A percentile compares a stretch with the other conserved stretches of the same genome.
phyloP scores from a whole-genome alignment of 1,284 basidiomycete species.

The Sporisorium scitamineum region DNA sequence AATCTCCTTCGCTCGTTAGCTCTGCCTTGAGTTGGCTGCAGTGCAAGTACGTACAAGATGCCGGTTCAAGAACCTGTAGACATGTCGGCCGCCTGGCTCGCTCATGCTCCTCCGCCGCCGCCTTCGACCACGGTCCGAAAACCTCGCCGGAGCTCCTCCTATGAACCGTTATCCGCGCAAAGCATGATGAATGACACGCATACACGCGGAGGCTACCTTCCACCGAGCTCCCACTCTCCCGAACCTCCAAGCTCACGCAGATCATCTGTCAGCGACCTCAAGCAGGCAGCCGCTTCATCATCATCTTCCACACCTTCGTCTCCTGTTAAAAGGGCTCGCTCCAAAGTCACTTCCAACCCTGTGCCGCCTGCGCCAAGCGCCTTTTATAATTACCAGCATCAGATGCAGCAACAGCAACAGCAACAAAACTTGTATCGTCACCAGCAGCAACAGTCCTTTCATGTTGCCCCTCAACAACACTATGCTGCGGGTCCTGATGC shows the following conservation, averaged over 20 bases:
- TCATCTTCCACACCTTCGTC: constrained; percentile 27
- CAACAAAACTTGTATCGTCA: constrained; percentile 19
- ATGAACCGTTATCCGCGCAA: constrained; percentile 31
- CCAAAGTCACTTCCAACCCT: constrained; percentile 40
- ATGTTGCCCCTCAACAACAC: constrained; percentile 9
- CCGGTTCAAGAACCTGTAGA: constrained; percentile 37
- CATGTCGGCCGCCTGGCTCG: constrained; percentile 58
- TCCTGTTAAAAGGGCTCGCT: constrained; percentile 27
- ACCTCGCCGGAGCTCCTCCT: constrained; percentile 49
- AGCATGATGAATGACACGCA: constrained; percentile 36
- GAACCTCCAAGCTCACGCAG: constrained; percentile 37
- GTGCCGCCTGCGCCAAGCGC: constrained; percentile 43
- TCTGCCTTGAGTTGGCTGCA: constrained; percentile 1
- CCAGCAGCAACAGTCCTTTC: constrained; percentile 23
- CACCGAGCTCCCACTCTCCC: constrained; percentile 55
- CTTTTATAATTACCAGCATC: constrained; percentile 51
- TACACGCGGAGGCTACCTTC: constrained; percentile 52
- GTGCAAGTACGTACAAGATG: constrained; percentile 11
- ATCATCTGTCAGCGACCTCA: constrained; percentile 28
- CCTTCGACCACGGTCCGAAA: constrained; percentile 29
- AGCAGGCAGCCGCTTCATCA: constrained; percentile 16
- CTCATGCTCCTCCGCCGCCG: constrained; percentile 57
- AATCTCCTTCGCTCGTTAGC: neutral
- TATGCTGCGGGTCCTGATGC: constrained; percentile 10
- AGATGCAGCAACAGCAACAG: constrained; percentile 41